These are phyloP conservation scores for Combretum micranthum DNA, from an alignment of 345 rosid genomes.

Conservation along the genomic window DNA sequence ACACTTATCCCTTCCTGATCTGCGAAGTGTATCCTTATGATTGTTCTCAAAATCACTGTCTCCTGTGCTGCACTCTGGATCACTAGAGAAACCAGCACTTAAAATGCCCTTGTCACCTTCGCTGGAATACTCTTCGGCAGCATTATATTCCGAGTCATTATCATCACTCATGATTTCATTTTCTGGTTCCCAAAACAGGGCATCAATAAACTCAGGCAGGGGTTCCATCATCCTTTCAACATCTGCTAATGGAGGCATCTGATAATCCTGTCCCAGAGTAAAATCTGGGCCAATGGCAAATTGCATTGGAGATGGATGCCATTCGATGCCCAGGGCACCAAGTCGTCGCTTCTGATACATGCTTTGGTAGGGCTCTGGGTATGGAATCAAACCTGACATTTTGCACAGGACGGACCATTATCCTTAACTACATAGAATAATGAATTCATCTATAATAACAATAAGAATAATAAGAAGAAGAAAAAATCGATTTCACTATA, in stretches of 20 bases:
- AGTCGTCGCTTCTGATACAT: slow-evolving; percentile 89
- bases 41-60: slow-evolving; percentile 53
- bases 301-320: slow-evolving; percentile 67
- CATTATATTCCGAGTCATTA: slow-evolving; percentile 85
- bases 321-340: slow-evolving; percentile 86
- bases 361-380: slow-evolving; percentile 92
- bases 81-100: slow-evolving; percentile 51
- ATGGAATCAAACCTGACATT: slow-evolving; percentile 80
- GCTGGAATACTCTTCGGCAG: slow-evolving; percentile 59
- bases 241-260: slow-evolving; percentile 82
- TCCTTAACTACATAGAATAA: background rate
- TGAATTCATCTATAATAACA: slow-evolving; percentile 13
- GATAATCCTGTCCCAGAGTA: slow-evolving; percentile 79
- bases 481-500: background rate
- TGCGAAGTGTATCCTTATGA: slow-evolving; percentile 47
- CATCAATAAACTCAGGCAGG: slow-evolving; percentile 77
- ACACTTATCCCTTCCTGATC: slow-evolving; percentile 55
- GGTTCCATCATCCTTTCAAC: slow-evolving; percentile 80
- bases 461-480: slow-evolving; percentile 16
- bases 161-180: slow-evolving; percentile 72
- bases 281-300: slow-evolving; percentile 81
- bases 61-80: slow-evolving; percentile 55
- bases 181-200: slow-evolving; percentile 91
- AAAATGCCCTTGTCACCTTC: slow-evolving; percentile 68
- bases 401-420: slow-evolving; percentile 4